Evolutionary conservation across 495 filamentous ascomycete species (phyloP).

Genomic region (Aspergillus affinis): DNA sequence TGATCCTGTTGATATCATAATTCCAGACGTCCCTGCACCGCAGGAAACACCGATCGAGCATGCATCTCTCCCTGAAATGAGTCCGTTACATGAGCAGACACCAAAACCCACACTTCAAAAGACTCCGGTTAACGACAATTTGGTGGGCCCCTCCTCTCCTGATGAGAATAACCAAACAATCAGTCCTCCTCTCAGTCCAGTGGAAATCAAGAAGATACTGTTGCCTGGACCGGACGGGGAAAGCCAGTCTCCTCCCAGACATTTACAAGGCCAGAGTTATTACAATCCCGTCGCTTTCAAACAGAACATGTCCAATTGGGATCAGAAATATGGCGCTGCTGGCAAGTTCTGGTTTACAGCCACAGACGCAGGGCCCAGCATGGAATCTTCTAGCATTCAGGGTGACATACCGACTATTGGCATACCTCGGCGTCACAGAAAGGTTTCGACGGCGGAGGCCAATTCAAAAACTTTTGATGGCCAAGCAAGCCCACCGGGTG

Average conservation of each 20-base stretch:
- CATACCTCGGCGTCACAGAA: conserved; percentile 31
- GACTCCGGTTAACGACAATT: conserved; percentile 6
- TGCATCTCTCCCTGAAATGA: not conserved
- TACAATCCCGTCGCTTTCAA: conserved; percentile 52
- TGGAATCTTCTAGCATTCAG: conserved; percentile 10
- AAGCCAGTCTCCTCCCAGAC: conserved; percentile 7
- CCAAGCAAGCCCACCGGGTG: conserved; percentile 12
- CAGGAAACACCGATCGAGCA: conserved; percentile 7
- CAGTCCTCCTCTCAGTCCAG: conserved; percentile 52
- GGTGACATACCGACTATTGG: conserved; percentile 45
- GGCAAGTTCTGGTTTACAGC: conserved; percentile 51
- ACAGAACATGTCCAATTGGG: conserved; percentile 41
- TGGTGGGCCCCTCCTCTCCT: conserved; percentile 15
- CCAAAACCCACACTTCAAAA: conserved; percentile 10
- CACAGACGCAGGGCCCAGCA: conserved; percentile 8
- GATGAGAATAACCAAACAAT: conserved; percentile 33
- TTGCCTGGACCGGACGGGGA: conserved; percentile 30
- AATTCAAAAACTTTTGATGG: conserved; percentile 7
- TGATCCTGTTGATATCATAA: conserved; percentile 1
- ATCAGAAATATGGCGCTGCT: conserved; percentile 50
- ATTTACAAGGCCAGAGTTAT: conserved; percentile 32
- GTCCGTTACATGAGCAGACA: conserved; percentile 2
- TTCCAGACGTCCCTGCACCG: conserved; percentile 3
- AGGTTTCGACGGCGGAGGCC: not conserved
- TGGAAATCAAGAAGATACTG: conserved; percentile 49